phyloP scores from a whole-genome alignment of 139 green algal species.

The Auxenochlorella protothecoides region DNA sequence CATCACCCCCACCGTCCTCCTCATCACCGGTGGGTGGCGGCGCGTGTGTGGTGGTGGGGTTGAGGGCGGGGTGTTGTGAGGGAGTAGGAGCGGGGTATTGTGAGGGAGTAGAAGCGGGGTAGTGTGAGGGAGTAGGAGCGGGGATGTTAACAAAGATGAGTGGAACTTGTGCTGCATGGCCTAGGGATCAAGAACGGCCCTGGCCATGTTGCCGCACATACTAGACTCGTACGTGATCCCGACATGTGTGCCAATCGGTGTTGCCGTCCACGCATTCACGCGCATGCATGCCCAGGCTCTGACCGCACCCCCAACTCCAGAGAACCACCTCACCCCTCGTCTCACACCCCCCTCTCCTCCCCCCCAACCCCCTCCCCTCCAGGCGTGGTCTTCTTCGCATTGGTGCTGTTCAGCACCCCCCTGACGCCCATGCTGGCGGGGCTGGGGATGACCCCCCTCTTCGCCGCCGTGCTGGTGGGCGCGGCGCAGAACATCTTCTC shows the following conservation, averaged over 20 bases:
- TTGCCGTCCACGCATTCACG: too few species aligned
- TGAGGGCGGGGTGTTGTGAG: not conserved
- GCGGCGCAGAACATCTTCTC: constrained; percentile 98
- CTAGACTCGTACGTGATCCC: too few species aligned
- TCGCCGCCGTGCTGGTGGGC: constrained; percentile 91
- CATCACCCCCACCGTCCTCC: constrained; percentile 93
- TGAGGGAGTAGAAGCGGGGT: too few species aligned
- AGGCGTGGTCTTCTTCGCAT: constrained; percentile 87
- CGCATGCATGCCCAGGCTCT: too few species aligned
- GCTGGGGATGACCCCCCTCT: constrained; percentile 85
- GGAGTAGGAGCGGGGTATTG: not conserved
- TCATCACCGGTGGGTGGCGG: constrained; percentile 66
- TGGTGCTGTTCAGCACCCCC: constrained; percentile 73
- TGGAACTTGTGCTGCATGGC: too few species aligned
- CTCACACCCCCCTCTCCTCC: not conserved
- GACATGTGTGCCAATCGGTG: too few species aligned
- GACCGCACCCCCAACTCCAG: too few species aligned
- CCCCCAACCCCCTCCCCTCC: not conserved
- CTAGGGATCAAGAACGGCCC: too few species aligned
- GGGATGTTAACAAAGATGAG: too few species aligned
- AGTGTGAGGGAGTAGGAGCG: not conserved
- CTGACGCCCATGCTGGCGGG: constrained; percentile 68
- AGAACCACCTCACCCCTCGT: not conserved
- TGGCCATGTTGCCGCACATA: too few species aligned
- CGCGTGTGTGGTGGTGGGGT: not conserved